phyloP scores from a whole-genome alignment of 345 rosid genomes.

The Brassica incana region DNA sequence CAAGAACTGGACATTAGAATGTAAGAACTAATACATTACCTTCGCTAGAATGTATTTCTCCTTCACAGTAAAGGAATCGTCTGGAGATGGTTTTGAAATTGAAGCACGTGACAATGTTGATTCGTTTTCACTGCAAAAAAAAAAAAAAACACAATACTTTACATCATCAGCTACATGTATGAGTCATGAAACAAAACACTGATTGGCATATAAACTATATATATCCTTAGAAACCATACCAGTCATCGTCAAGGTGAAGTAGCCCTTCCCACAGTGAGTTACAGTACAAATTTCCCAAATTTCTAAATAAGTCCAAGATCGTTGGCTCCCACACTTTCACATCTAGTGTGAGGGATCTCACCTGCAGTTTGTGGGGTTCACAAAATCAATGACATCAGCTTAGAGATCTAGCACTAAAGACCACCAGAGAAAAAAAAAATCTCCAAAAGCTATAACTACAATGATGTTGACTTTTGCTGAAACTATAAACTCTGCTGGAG shows the following conservation, averaged over 20 bases:
- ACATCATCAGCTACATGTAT: slow-evolving; percentile 23
- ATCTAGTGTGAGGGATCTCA: slow-evolving; percentile 81
- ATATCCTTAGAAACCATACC: slow-evolving; percentile 47
- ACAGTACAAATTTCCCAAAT: slow-evolving; percentile 77
- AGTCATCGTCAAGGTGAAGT: slow-evolving; percentile 46
- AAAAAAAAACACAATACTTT: slow-evolving; percentile 13
- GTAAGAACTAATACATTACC: slow-evolving; percentile 46
- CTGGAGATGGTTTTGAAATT: slow-evolving; percentile 65
- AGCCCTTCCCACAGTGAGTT: slow-evolving; percentile 89
- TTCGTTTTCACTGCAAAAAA: slow-evolving; percentile 50
- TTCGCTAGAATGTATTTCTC: slow-evolving; percentile 79
- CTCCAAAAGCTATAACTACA: slow-evolving; percentile 13
- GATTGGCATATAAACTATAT: not conserved
- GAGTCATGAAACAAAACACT: slow-evolving; percentile 3
- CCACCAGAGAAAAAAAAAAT: not conserved
- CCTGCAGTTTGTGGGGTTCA: slow-evolving; percentile 50
- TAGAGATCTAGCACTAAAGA: slow-evolving; percentile 2
- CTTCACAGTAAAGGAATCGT: slow-evolving; percentile 53
- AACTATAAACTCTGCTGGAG: not conserved
- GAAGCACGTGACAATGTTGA: slow-evolving; percentile 34
- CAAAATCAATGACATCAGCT: slow-evolving; percentile 17
- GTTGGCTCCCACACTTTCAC: slow-evolving; percentile 95
- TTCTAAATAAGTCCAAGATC: slow-evolving; percentile 65
- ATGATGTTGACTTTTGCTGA: slow-evolving; percentile 19
- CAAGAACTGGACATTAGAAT: not conserved